These are phyloP conservation scores for Corylus americana DNA, from an alignment of 306 rosid genomes.

Conservation along the genomic window DNA sequence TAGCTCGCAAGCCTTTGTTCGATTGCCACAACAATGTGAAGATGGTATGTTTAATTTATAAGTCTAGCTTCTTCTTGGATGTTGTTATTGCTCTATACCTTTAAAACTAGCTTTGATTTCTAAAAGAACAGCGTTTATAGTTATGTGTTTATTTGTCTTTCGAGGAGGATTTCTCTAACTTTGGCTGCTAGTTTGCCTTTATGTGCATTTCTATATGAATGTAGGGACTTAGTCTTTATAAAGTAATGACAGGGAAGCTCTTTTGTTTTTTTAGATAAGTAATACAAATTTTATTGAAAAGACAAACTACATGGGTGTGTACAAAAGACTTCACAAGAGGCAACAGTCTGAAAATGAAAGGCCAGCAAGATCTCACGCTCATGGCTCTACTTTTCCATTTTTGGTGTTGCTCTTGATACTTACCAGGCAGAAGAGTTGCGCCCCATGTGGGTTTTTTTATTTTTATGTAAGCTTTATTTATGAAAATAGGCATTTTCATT, in stretches of 20 bases:
- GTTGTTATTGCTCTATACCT: not conserved
- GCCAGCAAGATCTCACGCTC: too few species aligned
- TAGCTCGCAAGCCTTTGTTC: constrained; percentile 81
- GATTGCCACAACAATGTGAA: constrained; percentile 91
- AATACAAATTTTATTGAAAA: too few species aligned
- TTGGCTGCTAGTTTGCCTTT: not conserved
- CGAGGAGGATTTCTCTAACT: not conserved
- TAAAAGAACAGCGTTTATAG: not conserved
- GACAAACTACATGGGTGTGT: too few species aligned
- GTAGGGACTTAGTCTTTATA: not conserved
- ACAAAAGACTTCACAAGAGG: too few species aligned
- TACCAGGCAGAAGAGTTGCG: too few species aligned
- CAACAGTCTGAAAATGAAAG: too few species aligned
- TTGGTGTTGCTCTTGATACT: too few species aligned
- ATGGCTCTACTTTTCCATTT: too few species aligned
- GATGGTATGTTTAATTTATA: constrained; percentile 60
- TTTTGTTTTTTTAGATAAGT: not conserved
- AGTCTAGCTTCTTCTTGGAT: constrained; percentile 18
- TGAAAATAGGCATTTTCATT: too few species aligned
- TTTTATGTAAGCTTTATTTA: too few species aligned
- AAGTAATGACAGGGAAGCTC: not conserved
- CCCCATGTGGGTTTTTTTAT: too few species aligned
- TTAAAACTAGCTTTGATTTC: not conserved
- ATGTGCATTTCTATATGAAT: not conserved
- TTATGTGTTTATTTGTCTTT: not conserved